Evolutionary conservation across 257 asterid species (phyloP).

Genomic region (Solanum infundibuliforme): DNA sequence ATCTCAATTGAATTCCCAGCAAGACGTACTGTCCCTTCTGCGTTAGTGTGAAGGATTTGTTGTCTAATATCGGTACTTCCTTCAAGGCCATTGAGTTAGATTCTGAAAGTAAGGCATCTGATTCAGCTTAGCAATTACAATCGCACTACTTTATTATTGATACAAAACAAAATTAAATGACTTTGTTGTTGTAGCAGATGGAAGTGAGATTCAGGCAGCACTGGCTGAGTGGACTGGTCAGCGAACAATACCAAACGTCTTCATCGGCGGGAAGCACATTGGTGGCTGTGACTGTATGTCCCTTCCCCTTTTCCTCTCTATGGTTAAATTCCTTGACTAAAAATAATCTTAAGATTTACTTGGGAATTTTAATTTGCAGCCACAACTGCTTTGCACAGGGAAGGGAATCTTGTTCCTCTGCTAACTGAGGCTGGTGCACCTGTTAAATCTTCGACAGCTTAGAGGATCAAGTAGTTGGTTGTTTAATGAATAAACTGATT

Average conservation of each 20-base stretch:
- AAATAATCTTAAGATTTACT: neutral
- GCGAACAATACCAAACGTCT: constrained; percentile 80
- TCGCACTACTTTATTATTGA: neutral
- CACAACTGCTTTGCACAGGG: constrained; percentile 46
- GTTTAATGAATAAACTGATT: neutral
- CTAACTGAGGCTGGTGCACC: constrained; percentile 78
- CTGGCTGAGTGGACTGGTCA: constrained; percentile 64
- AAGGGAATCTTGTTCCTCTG: constrained; percentile 63
- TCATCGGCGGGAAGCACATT: constrained; percentile 77
- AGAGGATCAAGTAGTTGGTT: constrained; percentile 1
- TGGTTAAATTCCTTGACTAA: neutral
- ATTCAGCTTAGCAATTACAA: neutral
- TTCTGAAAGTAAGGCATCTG: constrained; percentile 39
- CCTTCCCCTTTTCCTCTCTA: neutral
- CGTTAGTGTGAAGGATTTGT: constrained; percentile 59
- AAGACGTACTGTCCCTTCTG: constrained; percentile 74
- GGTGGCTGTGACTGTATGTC: constrained; percentile 81
- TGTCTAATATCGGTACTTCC: constrained; percentile 52
- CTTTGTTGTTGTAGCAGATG: constrained; percentile 43
- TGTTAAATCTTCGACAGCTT: constrained; percentile 42
- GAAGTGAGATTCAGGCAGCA: constrained; percentile 66
- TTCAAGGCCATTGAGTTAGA: constrained; percentile 68
- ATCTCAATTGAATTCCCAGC: constrained; percentile 32
- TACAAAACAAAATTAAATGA: neutral
- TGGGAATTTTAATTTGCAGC: constrained; percentile 31